phyloP scores from a whole-genome alignment of 192 early-diverging fungal genomes.

The Gamsiella multidivaricata region DNA sequence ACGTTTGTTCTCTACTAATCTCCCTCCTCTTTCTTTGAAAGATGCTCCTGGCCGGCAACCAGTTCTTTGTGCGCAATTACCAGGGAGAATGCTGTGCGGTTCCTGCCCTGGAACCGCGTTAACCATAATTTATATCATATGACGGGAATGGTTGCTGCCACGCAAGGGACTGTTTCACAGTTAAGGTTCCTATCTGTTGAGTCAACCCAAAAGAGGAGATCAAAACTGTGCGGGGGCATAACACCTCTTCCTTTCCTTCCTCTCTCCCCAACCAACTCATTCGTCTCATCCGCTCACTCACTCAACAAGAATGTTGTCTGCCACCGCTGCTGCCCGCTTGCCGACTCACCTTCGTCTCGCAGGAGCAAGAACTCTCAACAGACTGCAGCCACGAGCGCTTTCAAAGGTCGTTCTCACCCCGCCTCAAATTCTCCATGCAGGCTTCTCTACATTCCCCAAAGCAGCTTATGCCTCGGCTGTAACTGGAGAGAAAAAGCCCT shows the following conservation, averaged over 20 bases:
- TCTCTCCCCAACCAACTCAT: background rate
- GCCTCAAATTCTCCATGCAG: background rate
- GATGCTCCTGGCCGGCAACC: too few species aligned
- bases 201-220: conserved; percentile 14
- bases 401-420: background rate
- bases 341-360: conserved; percentile 3
- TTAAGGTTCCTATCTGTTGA: too few species aligned
- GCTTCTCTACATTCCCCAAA: conserved; percentile 23
- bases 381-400: background rate
- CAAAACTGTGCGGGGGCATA: background rate
- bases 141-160: too few species aligned
- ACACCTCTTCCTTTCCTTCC: conserved; percentile 1
- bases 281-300: too few species aligned
- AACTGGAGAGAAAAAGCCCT: conserved; percentile 15
- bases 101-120: too few species aligned
- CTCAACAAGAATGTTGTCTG: background rate
- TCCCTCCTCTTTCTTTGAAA: too few species aligned
- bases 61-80: too few species aligned
- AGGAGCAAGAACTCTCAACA: background rate
- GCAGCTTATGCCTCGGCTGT: conserved; percentile 16
- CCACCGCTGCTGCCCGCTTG: conserved; percentile 14
- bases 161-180: too few species aligned
- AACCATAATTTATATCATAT: too few species aligned
- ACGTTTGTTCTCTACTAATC: too few species aligned
- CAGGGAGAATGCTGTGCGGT: too few species aligned